phyloP scores from a whole-genome alignment of 805 yeast genomes.

The Yamadazyma ubonensis region DNA sequence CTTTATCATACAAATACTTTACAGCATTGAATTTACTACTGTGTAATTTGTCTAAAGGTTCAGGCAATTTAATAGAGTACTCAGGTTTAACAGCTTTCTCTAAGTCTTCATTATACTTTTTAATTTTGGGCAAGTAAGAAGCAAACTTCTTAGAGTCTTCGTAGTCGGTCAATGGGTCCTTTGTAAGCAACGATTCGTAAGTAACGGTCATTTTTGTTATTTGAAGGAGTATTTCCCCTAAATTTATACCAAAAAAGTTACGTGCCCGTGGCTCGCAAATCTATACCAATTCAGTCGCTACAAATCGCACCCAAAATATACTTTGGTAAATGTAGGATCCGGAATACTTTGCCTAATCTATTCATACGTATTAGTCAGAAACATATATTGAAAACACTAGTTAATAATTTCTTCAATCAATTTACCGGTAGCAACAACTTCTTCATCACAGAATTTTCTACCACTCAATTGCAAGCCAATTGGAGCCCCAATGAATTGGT shows the following conservation, averaged over 20 bases:
- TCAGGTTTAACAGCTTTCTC: constrained; percentile 27
- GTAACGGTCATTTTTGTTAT: constrained; percentile 9
- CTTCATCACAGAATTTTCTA: constrained; percentile 56
- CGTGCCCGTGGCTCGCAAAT: too few species aligned
- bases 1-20: constrained; percentile 32
- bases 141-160: constrained; percentile 43
- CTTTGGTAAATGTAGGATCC: too few species aligned
- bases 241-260: too few species aligned
- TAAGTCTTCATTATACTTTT: constrained; percentile 30
- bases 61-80: constrained; percentile 32
- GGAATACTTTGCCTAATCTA: too few species aligned
- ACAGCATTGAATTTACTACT: constrained; percentile 37
- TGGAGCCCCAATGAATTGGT: constrained; percentile 51
- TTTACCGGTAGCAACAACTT: constrained; percentile 49
- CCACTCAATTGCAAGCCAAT: constrained; percentile 53
- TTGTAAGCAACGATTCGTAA: constrained; percentile 14
- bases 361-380: background rate
- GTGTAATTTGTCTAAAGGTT: constrained; percentile 28
- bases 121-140: constrained; percentile 44
- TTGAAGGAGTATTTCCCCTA: too few species aligned
- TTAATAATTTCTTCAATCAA: constrained; percentile 32
- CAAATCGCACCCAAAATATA: too few species aligned
- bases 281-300: too few species aligned
- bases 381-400: background rate
- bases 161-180: constrained; percentile 17